Conservation (phyloP, 2,329 filamentous ascomycete genomes). For the Escovopsis weberi region DNA sequence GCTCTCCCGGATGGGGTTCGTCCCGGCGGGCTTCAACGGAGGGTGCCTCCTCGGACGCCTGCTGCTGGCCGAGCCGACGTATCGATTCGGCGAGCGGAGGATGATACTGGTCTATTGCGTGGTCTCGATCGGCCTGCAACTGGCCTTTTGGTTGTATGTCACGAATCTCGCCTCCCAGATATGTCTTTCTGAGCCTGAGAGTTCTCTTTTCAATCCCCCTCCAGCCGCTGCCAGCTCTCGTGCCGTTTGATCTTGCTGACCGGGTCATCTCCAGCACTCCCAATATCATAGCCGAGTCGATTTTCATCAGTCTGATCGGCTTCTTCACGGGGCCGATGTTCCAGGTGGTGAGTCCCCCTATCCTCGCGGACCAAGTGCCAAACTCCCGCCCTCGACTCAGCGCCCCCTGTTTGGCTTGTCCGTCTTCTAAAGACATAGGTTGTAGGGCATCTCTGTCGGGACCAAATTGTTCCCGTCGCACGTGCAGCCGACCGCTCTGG, state of each 20-base stretch:
- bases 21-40: slow-evolving; percentile 45
- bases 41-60: slow-evolving; percentile 42
- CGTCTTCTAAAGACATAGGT: too few species aligned
- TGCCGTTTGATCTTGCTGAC: too few species aligned
- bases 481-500: slow-evolving; percentile 21
- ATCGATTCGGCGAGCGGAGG: slow-evolving; percentile 40
- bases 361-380: rapidly evolving
- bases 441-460: slow-evolving; percentile 36
- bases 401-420: too few species aligned
- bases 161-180: neutral
- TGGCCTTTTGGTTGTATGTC: slow-evolving; percentile 45
- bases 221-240: neutral
- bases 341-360: slow-evolving; percentile 28
- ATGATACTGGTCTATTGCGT: slow-evolving; percentile 42
- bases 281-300: slow-evolving; percentile 33
- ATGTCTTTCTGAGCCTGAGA: neutral
- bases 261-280: slow-evolving; percentile 8
- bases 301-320: slow-evolving; percentile 38
- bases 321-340: slow-evolving; percentile 46
- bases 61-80: slow-evolving; percentile 42
- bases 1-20: slow-evolving; percentile 43
- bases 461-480: slow-evolving; percentile 32
- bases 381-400: too few species aligned
- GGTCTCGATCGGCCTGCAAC: slow-evolving; percentile 36
- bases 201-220: too few species aligned